Conservation (phyloP, 441 rosid genomes). For the Syzygium malaccense region DNA sequence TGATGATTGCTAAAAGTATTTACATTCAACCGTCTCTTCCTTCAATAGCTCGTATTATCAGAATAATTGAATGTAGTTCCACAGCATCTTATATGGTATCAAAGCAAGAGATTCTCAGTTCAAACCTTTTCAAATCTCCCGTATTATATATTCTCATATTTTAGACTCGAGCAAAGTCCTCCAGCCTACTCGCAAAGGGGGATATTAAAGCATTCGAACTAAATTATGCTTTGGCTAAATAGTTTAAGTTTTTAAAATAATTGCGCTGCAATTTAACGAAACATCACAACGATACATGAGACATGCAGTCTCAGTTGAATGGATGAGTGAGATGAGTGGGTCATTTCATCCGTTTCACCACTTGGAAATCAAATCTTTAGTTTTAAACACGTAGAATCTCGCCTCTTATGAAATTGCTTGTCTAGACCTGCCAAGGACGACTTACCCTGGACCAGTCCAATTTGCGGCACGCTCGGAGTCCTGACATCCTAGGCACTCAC, state of each 20-base stretch:
- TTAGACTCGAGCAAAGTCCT: neutral
- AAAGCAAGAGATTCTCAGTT: neutral
- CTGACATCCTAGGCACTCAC: too few relatives aligned
- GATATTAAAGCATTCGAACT: neutral
- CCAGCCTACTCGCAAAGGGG: neutral
- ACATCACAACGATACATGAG: accelerated
- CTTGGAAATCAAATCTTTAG: neutral
- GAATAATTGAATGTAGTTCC: neutral
- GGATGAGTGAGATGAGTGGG: neutral
- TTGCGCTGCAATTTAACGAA: accelerated
- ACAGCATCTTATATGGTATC: too few relatives aligned
- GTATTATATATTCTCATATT: neutral
- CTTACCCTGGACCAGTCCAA: neutral
- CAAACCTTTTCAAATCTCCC: neutral
- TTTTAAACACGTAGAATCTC: neutral
- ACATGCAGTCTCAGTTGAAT: neutral
- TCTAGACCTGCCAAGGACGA: neutral
- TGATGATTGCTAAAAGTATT: neutral
- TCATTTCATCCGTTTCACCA: neutral
- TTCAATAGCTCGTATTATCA: neutral
- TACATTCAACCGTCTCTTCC: neutral
- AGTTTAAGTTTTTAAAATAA: neutral
- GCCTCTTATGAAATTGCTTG: neutral
- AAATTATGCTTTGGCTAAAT: neutral
- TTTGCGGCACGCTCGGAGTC: too few relatives aligned